Evolutionary conservation across 2,329 filamentous ascomycete species (phyloP).

Genomic region (Claviceps humidiphila): DNA sequence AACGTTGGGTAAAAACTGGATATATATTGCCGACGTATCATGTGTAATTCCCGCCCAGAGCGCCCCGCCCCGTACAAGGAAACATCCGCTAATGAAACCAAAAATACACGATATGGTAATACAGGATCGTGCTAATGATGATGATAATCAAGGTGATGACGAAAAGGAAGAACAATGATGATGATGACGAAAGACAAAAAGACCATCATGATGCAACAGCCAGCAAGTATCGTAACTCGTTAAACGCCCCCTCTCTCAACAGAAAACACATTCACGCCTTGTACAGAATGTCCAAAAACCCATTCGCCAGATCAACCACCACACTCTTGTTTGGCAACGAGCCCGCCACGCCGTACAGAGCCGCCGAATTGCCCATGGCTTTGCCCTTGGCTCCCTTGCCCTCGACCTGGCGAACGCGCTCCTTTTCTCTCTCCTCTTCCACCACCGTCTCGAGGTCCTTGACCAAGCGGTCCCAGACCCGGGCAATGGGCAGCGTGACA

Average conservation of each 20-base stretch:
- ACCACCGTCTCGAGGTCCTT: constrained; percentile 55
- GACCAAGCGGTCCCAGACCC: constrained; percentile 68
- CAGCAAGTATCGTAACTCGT: not conserved
- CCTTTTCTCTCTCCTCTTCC: constrained; percentile 68
- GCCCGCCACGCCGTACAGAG: constrained; percentile 88
- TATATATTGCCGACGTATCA: not conserved
- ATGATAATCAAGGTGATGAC: not conserved
- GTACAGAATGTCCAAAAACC: constrained; percentile 87
- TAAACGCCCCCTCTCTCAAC: not conserved
- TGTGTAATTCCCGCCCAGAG: not conserved
- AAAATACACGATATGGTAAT: not conserved
- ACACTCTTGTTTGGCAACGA: constrained; percentile 92
- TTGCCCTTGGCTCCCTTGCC: constrained; percentile 53
- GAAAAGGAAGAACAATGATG: not conserved
- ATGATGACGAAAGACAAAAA: not conserved
- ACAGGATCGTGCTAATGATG: not conserved
- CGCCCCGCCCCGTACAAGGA: not conserved
- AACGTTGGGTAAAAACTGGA: too few relatives aligned
- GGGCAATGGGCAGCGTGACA: constrained; percentile 75
- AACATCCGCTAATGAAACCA: not conserved
- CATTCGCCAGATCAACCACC: constrained; percentile 76
- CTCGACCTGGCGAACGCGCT: constrained; percentile 56
- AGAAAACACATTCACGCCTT: constrained; percentile 47
- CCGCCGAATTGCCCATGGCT: constrained; percentile 66
- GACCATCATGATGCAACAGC: not conserved